Evolutionary conservation across 768 basidiomycete species (phyloP).

Genomic region (Pisolithus microcarpus): DNA sequence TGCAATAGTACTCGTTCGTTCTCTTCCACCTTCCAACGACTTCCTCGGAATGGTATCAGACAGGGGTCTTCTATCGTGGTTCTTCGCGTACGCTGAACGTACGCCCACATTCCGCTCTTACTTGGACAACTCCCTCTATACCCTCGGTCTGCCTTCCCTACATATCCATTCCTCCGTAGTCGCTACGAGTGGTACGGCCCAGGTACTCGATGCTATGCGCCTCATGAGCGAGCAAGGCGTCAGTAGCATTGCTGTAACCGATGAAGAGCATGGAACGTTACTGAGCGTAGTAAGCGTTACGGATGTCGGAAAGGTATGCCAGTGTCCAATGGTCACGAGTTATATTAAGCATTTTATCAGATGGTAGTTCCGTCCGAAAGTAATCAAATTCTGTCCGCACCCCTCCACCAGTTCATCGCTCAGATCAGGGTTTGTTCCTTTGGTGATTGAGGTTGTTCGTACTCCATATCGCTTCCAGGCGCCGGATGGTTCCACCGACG

Average conservation of each 20-base stretch:
- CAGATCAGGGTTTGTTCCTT: constrained; percentile 52
- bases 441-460: neutral
- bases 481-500: constrained; percentile 71
- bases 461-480: constrained; percentile 32
- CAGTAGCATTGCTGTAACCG: constrained; percentile 72
- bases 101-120: constrained; percentile 29
- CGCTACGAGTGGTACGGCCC: constrained; percentile 50
- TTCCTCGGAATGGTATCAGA: constrained; percentile 75
- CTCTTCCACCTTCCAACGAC: constrained; percentile 35
- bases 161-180: constrained; percentile 58
- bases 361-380: constrained; percentile 75
- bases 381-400: constrained; percentile 65
- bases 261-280: constrained; percentile 54
- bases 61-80: constrained; percentile 62
- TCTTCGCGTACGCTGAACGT: constrained; percentile 46
- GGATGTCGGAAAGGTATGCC: constrained; percentile 64
- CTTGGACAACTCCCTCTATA: constrained; percentile 48
- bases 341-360: constrained; percentile 27
- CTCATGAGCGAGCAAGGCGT: constrained; percentile 83
- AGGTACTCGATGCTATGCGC: constrained; percentile 75
- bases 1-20: constrained; percentile 47
- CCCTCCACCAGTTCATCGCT: constrained; percentile 63
- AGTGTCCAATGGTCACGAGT: neutral
- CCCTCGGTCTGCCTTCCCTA: constrained; percentile 57
- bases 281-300: constrained; percentile 78